Base-by-base conservation (phyloP, 2,329 filamentous ascomycete genomes). In the Diplocarpon mali region DNA sequence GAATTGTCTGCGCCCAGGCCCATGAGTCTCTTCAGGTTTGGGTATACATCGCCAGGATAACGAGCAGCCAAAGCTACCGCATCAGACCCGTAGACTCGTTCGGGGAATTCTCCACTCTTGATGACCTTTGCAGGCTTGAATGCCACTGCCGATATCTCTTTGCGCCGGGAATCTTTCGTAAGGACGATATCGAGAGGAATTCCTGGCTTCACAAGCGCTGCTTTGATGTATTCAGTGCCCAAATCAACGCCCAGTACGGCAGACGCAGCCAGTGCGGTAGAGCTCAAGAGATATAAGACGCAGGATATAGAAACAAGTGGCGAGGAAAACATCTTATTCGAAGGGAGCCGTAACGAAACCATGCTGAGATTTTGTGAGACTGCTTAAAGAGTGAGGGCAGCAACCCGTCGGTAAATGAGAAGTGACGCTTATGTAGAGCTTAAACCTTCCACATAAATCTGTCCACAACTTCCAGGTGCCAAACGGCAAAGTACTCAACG, bases 171-270 rank as follows among this genome's bases (percentile, higher is more conserved):
- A 68, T 98, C 92, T 64, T 96, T 98, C 27, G 89, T 95, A 45
- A 95, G 76, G 64, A 98, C 90, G 54, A 98, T 96, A 56, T 98
- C 92, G 62, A 98, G 85, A 10, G 92, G 92, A 42, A 94, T 90
- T 49, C 92, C 92, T 2, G 92, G 92, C 69, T 96, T 96, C 50
- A 98, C 90, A 35, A 98, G 77, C 12, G 85, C 81, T 24, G 90
- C 90, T 70, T 96, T 98, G 69, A 98, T 85, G 68, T 94, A 95
- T 64, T 95, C 87, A 45, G 92, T 95, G 55, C 92, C 92, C 44
- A 98, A 73, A 66, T 98, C 92, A 58, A 98, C 76, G 52, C 92
- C 92, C 16, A 98, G 71, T 14, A 96, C 89, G 42, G 87, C 86
- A 8, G 86, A 62, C 47, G 59, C 60, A 53, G 61, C 60, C 54